Conservation (phyloP, 176 grass and related monocot genomes). For the Musa acuminata region DNA sequence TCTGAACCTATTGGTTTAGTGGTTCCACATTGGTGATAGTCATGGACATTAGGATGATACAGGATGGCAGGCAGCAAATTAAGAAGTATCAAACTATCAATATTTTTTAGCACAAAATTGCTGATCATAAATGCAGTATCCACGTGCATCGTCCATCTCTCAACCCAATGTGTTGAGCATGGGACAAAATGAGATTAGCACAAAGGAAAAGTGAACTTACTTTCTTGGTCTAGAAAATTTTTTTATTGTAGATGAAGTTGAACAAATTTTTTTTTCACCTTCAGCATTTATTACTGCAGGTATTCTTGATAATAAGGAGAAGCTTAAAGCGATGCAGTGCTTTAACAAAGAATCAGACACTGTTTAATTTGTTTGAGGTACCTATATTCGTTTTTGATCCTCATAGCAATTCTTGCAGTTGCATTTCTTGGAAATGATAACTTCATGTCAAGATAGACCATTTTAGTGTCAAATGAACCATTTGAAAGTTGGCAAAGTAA, state of each 20-base stretch:
- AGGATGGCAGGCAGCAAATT: too few species aligned
- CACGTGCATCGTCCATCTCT: too few species aligned
- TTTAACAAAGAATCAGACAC: conserved; percentile 91
- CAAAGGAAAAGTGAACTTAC: too few species aligned
- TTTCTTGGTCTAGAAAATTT: too few species aligned
- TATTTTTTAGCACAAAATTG: too few species aligned
- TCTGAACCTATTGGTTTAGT: too few species aligned
- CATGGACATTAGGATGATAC: too few species aligned
- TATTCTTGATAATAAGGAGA: conserved; percentile 96
- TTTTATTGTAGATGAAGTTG: background rate
- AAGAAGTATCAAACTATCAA: too few species aligned
- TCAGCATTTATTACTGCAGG: conserved; percentile 33
- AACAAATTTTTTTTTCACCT: background rate
- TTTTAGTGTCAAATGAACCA: background rate
- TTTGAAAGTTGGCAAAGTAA: background rate
- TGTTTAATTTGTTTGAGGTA: conserved; percentile 92
- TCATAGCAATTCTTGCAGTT: background rate
- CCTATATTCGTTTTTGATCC: background rate
- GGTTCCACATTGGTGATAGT: too few species aligned
- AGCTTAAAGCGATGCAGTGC: conserved; percentile 97
- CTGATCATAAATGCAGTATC: too few species aligned
- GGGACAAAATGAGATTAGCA: too few species aligned
- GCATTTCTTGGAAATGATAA: background rate
- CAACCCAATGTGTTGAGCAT: too few species aligned
- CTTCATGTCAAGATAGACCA: background rate